phyloP scores from a whole-genome alignment of 306 rosid species.

The Vigna nakashimae region DNA sequence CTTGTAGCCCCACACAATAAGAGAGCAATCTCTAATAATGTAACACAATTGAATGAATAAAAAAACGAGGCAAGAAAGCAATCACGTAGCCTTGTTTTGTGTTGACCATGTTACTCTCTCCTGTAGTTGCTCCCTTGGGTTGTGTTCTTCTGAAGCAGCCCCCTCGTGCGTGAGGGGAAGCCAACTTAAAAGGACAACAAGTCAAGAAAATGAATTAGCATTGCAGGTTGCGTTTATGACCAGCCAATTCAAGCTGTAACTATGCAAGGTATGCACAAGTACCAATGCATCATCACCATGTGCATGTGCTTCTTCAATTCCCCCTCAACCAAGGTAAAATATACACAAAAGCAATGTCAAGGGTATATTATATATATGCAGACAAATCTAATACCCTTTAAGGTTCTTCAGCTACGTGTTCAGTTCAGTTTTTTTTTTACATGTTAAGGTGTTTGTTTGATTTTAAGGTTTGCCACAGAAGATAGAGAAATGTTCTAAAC shows the following conservation, averaged over 20 bases:
- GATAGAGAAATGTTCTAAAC: neutral
- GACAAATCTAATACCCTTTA: neutral
- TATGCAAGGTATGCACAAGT: conserved; percentile 54
- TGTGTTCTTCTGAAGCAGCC: conserved; percentile 49
- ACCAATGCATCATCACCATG: conserved; percentile 48
- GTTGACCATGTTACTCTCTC: conserved; percentile 54
- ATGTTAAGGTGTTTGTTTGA: neutral
- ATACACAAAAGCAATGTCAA: conserved; percentile 29
- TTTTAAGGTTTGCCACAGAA: neutral
- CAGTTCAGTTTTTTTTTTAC: neutral
- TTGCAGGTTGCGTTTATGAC: conserved; percentile 33
- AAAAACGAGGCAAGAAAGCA: neutral
- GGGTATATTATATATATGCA: neutral
- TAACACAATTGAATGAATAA: conserved; percentile 10
- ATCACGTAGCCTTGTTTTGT: conserved; percentile 29
- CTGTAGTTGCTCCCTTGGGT: conserved; percentile 71
- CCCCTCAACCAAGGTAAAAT: conserved; percentile 31
- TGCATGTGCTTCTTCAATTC: conserved; percentile 50
- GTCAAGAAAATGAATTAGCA: conserved; percentile 28
- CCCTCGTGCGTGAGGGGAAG: conserved; percentile 54
- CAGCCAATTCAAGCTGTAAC: conserved; percentile 49
- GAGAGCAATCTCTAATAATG: too few species aligned
- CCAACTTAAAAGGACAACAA: conserved; percentile 51
- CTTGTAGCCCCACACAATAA: too few species aligned
- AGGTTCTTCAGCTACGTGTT: neutral